Percentiles rank a stretch among this genome's conserved stretches.
These are phyloP conservation scores for Silybum marianum DNA, from an alignment of 129 eudicot species.

Conservation along the genomic window DNA sequence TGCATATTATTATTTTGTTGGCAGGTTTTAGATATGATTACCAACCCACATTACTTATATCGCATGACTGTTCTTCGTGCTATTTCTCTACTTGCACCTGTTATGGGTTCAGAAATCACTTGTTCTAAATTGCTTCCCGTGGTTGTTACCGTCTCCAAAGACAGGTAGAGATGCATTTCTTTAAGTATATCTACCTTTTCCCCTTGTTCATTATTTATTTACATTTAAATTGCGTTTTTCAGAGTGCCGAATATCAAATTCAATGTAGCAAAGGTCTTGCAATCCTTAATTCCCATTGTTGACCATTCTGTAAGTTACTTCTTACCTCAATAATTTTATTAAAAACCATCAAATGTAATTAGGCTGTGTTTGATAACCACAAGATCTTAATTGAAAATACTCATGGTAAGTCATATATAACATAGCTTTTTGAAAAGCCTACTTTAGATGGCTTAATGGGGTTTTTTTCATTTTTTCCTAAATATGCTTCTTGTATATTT, in stretches of 20 bases:
- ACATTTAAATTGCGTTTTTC: conserved; percentile 13
- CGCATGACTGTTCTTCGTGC: conserved; percentile 88
- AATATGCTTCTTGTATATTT: not conserved
- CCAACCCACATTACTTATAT: conserved; percentile 78
- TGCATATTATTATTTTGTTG: conserved; percentile 17
- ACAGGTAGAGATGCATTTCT: conserved; percentile 58
- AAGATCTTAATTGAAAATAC: not conserved
- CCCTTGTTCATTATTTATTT: not conserved
- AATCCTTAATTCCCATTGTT: conserved; percentile 76
- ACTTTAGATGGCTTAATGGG: not conserved
- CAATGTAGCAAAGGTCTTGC: conserved; percentile 89
- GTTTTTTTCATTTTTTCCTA: not conserved
- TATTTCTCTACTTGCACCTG: conserved; percentile 87
- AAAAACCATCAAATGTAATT: not conserved
- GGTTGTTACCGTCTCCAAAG: conserved; percentile 64
- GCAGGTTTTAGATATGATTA: conserved; percentile 87
- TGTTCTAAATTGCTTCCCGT: conserved; percentile 92
- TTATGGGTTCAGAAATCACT: conserved; percentile 91
- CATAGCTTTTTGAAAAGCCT: not conserved
- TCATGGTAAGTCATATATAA: not conserved
- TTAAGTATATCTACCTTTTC: not conserved
- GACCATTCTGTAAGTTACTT: conserved; percentile 68
- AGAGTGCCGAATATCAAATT: conserved; percentile 95
- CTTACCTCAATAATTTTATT: not conserved
- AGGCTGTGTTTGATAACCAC: not conserved